Conservation (phyloP, 2,329 filamentous ascomycete genomes). For the Botryotinia globosa region DNA sequence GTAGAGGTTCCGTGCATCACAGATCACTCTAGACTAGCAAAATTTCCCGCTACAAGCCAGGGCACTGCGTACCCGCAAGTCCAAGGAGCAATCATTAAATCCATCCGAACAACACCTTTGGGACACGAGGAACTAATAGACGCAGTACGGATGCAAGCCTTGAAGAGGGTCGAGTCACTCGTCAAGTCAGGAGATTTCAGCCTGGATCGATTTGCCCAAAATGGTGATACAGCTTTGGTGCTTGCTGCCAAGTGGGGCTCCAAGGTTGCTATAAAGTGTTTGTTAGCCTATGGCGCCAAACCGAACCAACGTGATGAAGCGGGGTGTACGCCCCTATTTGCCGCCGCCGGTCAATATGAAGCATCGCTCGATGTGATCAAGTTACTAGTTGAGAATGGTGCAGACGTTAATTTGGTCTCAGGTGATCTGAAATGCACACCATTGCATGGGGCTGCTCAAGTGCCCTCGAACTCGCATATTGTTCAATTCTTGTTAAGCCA, state of each 20-base stretch:
- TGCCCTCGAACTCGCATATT: slow-evolving; percentile 1
- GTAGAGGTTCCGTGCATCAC: slow-evolving; percentile 18
- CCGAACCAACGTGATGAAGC: slow-evolving; percentile 14
- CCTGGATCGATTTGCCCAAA: slow-evolving; percentile 7
- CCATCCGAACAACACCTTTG: slow-evolving; percentile 3
- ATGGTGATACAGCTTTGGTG: slow-evolving; percentile 16
- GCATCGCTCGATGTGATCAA: slow-evolving; percentile 15
- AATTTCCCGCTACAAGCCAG: slow-evolving; percentile 17
- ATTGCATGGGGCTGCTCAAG: slow-evolving; percentile 16
- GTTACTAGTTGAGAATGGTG: slow-evolving; percentile 11
- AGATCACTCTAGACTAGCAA: slow-evolving; percentile 18
- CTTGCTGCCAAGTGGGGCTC: slow-evolving; percentile 15
- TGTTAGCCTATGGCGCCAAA: slow-evolving; percentile 14
- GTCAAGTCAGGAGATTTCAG: slow-evolving; percentile 17
- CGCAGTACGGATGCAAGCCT: slow-evolving; percentile 1
- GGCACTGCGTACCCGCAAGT: slow-evolving; percentile 19
- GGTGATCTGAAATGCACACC: slow-evolving; percentile 16
- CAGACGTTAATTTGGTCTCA: slow-evolving; percentile 8
- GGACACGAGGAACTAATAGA: slow-evolving; percentile 19
- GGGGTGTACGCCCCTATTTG: slow-evolving; percentile 16
- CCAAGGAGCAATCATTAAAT: slow-evolving; percentile 17
- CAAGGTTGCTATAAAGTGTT: slow-evolving; percentile 12
- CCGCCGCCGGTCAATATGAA: slow-evolving; percentile 6
- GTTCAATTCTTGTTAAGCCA: slow-evolving; percentile 16
- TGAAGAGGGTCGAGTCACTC: slow-evolving; percentile 10